phyloP scores from a whole-genome alignment of 139 green algal genomes.

The Nannochloris sp. region DNA sequence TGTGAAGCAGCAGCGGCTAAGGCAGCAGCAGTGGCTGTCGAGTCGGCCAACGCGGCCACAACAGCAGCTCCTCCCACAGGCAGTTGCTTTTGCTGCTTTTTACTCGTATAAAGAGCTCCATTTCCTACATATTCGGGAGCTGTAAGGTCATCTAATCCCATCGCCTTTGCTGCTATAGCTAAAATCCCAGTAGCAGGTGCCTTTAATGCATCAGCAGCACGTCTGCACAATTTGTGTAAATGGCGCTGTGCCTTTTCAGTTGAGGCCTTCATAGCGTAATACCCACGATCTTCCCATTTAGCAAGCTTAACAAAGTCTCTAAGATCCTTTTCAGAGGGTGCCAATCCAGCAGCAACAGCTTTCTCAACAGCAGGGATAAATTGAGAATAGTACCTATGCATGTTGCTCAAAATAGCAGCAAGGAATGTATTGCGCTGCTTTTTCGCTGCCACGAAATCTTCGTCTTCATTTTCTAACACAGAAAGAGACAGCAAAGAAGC shows the following conservation, averaged over 20 bases:
- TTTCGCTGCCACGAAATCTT: background rate
- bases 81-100: background rate
- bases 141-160: constrained; percentile 23
- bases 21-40: background rate
- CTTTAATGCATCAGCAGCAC: constrained; percentile 19
- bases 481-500: background rate
- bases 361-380: constrained; percentile 51
- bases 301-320: constrained; percentile 87
- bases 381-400: constrained; percentile 76
- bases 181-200: constrained; percentile 13
- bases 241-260: constrained; percentile 83
- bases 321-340: constrained; percentile 76
- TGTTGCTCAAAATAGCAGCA: constrained; percentile 58
- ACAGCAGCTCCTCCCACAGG: background rate
- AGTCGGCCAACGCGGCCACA: background rate
- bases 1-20: background rate
- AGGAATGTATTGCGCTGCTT: constrained; percentile 1
- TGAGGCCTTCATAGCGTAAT: constrained; percentile 71
- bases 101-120: background rate
- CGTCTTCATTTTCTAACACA: background rate
- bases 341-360: constrained; percentile 44
- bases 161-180: background rate
- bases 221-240: constrained; percentile 60
- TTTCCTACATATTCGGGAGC: background rate
- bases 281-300: constrained; percentile 96